Evolutionary conservation across 768 basidiomycete genomes (phyloP).

Genomic region (Lactarius sanguifluus): DNA sequence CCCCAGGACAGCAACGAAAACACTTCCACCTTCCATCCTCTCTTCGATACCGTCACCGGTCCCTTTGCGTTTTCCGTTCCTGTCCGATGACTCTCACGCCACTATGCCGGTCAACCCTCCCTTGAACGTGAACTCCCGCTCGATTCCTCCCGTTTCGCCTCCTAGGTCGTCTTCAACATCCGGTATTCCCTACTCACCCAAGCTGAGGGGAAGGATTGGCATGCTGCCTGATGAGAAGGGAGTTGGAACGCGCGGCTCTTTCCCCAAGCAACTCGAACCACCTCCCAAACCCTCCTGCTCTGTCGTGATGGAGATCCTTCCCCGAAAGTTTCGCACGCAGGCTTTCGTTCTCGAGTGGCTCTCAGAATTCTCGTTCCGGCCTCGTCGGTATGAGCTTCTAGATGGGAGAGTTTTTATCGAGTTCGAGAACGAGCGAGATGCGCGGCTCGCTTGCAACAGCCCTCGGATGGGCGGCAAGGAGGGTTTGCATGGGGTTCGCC

Average conservation of each 20-base stretch:
- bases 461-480: slow-evolving; percentile 42
- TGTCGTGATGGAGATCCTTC: slow-evolving; percentile 57
- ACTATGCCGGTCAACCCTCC: slow-evolving; percentile 1
- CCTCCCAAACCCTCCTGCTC: slow-evolving; percentile 50
- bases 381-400: slow-evolving; percentile 30
- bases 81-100: neutral
- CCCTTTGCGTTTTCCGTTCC: slow-evolving; percentile 6
- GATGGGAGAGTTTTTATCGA: slow-evolving; percentile 51
- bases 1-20: neutral
- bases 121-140: neutral
- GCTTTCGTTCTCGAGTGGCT: slow-evolving; percentile 47
- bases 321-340: slow-evolving; percentile 46
- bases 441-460: slow-evolving; percentile 51
- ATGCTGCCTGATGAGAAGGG: slow-evolving; percentile 18
- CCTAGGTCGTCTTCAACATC: neutral
- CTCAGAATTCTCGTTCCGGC: slow-evolving; percentile 32
- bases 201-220: slow-evolving; percentile 18
- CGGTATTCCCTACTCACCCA: slow-evolving; percentile 8
- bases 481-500: slow-evolving; percentile 39
- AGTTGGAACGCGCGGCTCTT: slow-evolving; percentile 16
- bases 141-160: neutral
- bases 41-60: neutral
- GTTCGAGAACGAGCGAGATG: slow-evolving; percentile 46
- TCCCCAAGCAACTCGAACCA: slow-evolving; percentile 18
- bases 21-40: neutral